phyloP scores from a whole-genome alignment of 176 grass and related monocot species.

The Chrysopogon serrulatus region DNA sequence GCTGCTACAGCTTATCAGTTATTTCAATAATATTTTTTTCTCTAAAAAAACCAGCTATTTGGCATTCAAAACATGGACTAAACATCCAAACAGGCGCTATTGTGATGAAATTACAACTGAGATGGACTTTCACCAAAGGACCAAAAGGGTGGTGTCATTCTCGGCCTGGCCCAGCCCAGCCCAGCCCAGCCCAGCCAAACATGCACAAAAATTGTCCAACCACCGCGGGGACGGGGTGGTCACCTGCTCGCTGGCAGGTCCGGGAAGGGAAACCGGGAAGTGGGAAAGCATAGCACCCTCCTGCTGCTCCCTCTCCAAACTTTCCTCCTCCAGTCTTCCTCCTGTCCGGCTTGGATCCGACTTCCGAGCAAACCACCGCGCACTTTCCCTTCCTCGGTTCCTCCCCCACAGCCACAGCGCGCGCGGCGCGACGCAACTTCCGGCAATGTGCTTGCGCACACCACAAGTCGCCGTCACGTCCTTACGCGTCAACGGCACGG shows the following conservation, averaged over 20 bases:
- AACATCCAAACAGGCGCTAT: too few species aligned
- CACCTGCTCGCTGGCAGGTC: background rate
- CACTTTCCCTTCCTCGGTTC: background rate
- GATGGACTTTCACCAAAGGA: background rate
- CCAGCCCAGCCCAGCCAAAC: background rate
- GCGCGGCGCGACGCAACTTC: background rate
- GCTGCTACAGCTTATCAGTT: too few species aligned
- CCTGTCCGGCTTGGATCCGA: background rate
- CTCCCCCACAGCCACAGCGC: background rate
- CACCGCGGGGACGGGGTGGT: too few species aligned
- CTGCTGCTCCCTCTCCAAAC: background rate
- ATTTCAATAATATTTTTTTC: too few species aligned
- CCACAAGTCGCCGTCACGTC: conserved; percentile 20
- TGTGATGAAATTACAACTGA: too few species aligned
- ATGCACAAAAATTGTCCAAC: background rate
- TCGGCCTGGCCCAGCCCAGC: background rate
- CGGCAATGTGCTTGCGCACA: background rate
- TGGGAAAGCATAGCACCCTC: background rate
- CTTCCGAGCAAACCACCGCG: background rate
- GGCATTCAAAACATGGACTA: too few species aligned
- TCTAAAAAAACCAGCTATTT: too few species aligned
- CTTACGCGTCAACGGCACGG: background rate
- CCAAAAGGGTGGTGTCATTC: too few species aligned
- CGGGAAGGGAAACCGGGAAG: background rate
- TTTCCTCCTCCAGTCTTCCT: background rate